Evolutionary conservation across 257 asterid species (phyloP), one percentile per base, ranked within the genome.

Genomic region (Rubia yunnanensis): DNA sequence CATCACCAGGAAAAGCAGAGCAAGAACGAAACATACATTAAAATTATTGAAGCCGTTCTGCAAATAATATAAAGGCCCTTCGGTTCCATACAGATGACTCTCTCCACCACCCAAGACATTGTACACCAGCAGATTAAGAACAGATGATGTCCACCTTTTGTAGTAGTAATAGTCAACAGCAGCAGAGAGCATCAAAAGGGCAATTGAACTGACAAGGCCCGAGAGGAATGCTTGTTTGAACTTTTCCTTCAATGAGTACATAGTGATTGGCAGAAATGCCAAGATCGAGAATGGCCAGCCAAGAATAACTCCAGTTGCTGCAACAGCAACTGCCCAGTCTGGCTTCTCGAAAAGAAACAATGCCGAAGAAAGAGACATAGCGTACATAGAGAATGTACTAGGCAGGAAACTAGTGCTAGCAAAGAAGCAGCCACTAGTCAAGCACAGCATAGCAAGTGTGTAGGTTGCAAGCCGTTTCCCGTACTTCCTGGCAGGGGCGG

Each of bases 371-470:
- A 94, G 87, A 76, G 99, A 94, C 88, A 94, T 90, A 34, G 86
- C 88, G 80, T 94, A 86, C 99, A 90, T 94, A 70, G 97, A 79
- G 82, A 94, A 94, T 2, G 99, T 88, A 79, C 99, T 94, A 66
- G 99, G 99, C 71, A 94, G 86, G 78, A 94, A 79, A 88, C 98
- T 81, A 39, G 99, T 94, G 82, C 99, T 94, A 71, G 99, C 95
- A 64, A 94, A 94, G 89, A 85, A 94, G 79, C 97, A 90, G 70
- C 99, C 99, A 66, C 99, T 94, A 70, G 97, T 80, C 78, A 94
- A 78, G 86, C 99, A 94, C 67, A 94, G 85, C 95, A 94, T 94
- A 23, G 99, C 97, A 30, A 94, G 91, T 18, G 99, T 69, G 78
- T 94, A 94, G 18, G 95, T 76, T 56, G 96, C 97, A 66, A 94